These are phyloP conservation scores for Apiospora malaysiana DNA, from an alignment of 2,329 filamentous ascomycete species.

Conservation along the genomic window DNA sequence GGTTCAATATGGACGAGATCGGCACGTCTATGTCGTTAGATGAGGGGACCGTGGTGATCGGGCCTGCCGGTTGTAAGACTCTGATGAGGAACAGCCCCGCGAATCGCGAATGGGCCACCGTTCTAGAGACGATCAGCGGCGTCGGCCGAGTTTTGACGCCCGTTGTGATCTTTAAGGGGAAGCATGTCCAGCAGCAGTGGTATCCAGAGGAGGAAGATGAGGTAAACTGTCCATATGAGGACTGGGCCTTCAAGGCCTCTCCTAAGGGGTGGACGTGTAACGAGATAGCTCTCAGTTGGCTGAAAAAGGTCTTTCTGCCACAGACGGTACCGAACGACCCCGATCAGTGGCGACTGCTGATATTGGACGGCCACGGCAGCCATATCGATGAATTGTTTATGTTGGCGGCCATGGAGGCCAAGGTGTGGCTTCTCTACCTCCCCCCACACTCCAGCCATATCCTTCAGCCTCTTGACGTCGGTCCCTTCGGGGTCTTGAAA, in stretches of 20 bases:
- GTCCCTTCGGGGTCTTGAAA: not conserved
- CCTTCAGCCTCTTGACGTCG: not conserved
- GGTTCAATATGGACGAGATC: not conserved
- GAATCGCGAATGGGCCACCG: not conserved
- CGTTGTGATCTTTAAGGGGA: not conserved
- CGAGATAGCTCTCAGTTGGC: not conserved
- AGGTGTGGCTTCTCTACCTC: not conserved
- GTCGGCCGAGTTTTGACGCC: not conserved
- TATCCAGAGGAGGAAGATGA: not conserved
- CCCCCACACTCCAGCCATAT: not conserved
- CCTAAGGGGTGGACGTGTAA: not conserved
- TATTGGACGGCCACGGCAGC: not conserved
- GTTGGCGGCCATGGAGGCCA: not conserved
- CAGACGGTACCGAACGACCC: not conserved
- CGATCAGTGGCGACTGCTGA: not conserved
- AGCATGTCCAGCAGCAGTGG: not conserved
- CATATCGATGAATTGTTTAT: not conserved
- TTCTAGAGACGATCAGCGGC: not conserved
- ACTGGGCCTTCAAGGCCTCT: not conserved
- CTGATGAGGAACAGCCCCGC: not conserved
- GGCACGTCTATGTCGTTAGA: not conserved
- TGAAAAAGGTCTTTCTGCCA: not conserved
- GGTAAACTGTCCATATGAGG: not conserved
- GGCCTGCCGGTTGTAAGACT: not conserved
- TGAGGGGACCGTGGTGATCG: not conserved